phyloP scores from a whole-genome alignment of 73 alveolate species.

The Paramecium octaurelia region DNA sequence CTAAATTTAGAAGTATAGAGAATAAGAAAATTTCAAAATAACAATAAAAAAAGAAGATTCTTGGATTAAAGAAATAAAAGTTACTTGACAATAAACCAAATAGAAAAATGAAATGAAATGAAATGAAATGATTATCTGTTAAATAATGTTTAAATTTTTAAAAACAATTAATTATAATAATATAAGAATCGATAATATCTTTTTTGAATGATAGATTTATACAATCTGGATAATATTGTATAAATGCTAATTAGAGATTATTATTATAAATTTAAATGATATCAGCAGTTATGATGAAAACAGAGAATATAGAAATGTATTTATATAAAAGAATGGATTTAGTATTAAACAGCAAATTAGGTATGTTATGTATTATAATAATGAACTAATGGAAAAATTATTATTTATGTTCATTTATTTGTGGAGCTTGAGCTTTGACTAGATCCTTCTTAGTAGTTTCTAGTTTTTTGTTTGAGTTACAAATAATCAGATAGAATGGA shows the following conservation, averaged over 20 bases:
- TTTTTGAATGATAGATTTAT: too few species aligned
- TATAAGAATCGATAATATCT: too few species aligned
- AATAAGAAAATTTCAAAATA: neutral
- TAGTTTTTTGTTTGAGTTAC: neutral
- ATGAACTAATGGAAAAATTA: neutral
- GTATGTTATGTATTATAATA: neutral
- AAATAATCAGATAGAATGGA: constrained; percentile 7
- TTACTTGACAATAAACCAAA: neutral
- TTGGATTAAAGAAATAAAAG: neutral
- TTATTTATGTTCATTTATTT: neutral
- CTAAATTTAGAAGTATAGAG: neutral
- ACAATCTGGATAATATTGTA: too few species aligned
- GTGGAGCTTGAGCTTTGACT: constrained; percentile 34
- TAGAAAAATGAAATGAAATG: neutral
- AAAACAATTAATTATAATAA: neutral
- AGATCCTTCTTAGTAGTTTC: constrained; percentile 16
- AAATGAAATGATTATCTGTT: neutral
- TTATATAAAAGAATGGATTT: too few species aligned
- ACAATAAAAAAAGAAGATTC: neutral
- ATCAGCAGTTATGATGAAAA: too few species aligned
- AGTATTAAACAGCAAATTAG: too few species aligned
- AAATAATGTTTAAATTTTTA: neutral
- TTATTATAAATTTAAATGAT: too few species aligned
- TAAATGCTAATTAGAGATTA: too few species aligned
- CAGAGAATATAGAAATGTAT: too few species aligned